These are phyloP conservation scores for Pythium aphanidermatum DNA, from an alignment of 352 stramenopile genomes.

Conservation along the genomic window DNA sequence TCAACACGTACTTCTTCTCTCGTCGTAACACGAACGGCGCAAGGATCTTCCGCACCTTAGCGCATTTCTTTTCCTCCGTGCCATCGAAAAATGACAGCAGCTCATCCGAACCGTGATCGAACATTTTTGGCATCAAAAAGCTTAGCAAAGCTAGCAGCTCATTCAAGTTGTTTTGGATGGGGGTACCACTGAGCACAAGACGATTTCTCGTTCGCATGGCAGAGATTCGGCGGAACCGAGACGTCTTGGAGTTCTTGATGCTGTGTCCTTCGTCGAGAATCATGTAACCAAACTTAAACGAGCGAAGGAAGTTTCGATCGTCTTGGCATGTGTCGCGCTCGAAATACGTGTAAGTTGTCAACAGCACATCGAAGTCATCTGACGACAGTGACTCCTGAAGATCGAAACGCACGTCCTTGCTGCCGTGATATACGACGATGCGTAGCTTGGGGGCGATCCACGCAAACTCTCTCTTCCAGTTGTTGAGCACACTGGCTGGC, in stretches of 20 bases:
- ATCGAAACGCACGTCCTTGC: constrained; percentile 51
- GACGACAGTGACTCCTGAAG: constrained; percentile 43
- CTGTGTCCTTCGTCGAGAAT: constrained; percentile 92
- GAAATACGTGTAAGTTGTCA: constrained; percentile 92
- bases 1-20: constrained; percentile 95
- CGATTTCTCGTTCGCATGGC: constrained; percentile 63
- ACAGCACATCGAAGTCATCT: constrained; percentile 74
- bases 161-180: constrained; percentile 88
- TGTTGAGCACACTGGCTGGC: constrained; percentile 88
- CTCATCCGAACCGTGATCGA: constrained; percentile 77
- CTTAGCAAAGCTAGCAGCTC: constrained; percentile 87
- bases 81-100: constrained; percentile 79
- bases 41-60: constrained; percentile 90
- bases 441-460: constrained; percentile 91
- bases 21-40: constrained; percentile 96
- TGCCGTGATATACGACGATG: constrained; percentile 81
- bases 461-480: constrained; percentile 90
- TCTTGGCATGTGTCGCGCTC: constrained; percentile 82
- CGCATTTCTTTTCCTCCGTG: constrained; percentile 70
- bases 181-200: constrained; percentile 82
- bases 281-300: constrained; percentile 88
- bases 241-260: constrained; percentile 90
- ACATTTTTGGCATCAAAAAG: constrained; percentile 91
- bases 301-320: constrained; percentile 73
- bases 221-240: constrained; percentile 86